Evolutionary conservation across 495 filamentous ascomycete species (phyloP), one percentile per base, ranked within the genome.

Genomic region (Hypoxylon perforatum): DNA sequence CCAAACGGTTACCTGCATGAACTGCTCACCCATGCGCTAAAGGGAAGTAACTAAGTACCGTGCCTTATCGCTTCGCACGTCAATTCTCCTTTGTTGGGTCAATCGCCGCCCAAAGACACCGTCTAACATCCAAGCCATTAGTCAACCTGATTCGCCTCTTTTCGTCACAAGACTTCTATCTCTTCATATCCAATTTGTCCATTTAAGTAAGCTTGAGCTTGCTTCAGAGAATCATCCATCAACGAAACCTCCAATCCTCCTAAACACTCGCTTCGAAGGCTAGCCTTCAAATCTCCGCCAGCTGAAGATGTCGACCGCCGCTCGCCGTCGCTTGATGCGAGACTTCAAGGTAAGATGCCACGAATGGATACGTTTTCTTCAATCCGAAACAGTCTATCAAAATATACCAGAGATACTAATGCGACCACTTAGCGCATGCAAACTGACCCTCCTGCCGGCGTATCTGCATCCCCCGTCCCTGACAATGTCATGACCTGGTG

Each of bases 401-500:
- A 49, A 33, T 19, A 41, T 61, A 28, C n/a, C 1, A n/a, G 18
- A 23, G 9, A 21, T 55, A 30, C 67, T 65, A 54, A 75, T 21
- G 19, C 38, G 10, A 18, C n/a, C 10, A 18, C 59, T 39, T 73
- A 97, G 95, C 93, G 95, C 76, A 99, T 99, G 96, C 95, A 99
- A 84, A 97, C 94, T 60, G 95, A 99, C 75, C 95, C 95, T 71
- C 95, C 95, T 7, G 96, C 94, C 63, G 95, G 95, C 59, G 95
- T 99, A 42, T 97, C 94, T 58, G 95, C 95, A 35, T 97, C 95
- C 35, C 95, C 95, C 0, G 91, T 99, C 18, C 92, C 94, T 42
- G 95, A 99, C 76, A 99, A 99, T 84, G 95, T 99, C 42, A 98
- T 99, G 95, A 97, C 93, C 50, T 99, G 95, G 95, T 98, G 86